Percentiles rank a stretch among this genome's conserved stretches.
Evolutionary conservation across 2,329 filamentous ascomycete genomes (phyloP).

Genomic region (Bipolaris cookei): DNA sequence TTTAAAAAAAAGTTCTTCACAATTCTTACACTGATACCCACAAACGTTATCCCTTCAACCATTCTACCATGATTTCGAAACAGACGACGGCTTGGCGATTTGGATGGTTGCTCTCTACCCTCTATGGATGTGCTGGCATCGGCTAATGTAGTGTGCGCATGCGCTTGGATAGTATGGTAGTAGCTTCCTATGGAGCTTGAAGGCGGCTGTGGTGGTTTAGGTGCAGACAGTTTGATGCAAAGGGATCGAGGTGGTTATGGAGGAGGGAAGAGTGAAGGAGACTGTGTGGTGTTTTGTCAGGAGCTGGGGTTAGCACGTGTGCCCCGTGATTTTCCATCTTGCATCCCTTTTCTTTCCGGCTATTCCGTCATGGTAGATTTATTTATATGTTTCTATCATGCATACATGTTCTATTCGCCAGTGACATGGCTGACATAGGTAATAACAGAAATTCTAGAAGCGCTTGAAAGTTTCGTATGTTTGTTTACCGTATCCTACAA

Average conservation of each 20-base stretch:
- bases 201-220: slow-evolving; percentile 45
- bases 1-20: slow-evolving; percentile 48
- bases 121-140: slow-evolving; percentile 20
- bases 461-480: too few species aligned
- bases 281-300: slow-evolving; percentile 33
- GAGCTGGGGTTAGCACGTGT: slow-evolving; percentile 35
- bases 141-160: slow-evolving; percentile 7
- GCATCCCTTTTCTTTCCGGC: slow-evolving; percentile 15
- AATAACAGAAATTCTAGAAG: too few species aligned
- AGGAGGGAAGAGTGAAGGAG: slow-evolving; percentile 32
- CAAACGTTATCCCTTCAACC: slow-evolving; percentile 47
- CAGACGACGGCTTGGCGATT: slow-evolving; percentile 48
- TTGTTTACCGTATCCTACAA: too few species aligned
- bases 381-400: slow-evolving; percentile 24
- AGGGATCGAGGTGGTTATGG: slow-evolving; percentile 33
- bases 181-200: slow-evolving; percentile 33
- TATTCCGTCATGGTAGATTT: slow-evolving; percentile 24
- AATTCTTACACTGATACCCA: slow-evolving; percentile 55
- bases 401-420: slow-evolving; percentile 13
- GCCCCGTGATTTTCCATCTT: slow-evolving; percentile 22
- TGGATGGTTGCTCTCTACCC: slow-evolving; percentile 29
- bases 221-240: slow-evolving; percentile 28
- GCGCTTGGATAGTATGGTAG: slow-evolving; percentile 35
- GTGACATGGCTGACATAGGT: neutral
- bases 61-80: slow-evolving; percentile 47